phyloP scores from a whole-genome alignment of 257 asterid species.

The Solanum sitiens region DNA sequence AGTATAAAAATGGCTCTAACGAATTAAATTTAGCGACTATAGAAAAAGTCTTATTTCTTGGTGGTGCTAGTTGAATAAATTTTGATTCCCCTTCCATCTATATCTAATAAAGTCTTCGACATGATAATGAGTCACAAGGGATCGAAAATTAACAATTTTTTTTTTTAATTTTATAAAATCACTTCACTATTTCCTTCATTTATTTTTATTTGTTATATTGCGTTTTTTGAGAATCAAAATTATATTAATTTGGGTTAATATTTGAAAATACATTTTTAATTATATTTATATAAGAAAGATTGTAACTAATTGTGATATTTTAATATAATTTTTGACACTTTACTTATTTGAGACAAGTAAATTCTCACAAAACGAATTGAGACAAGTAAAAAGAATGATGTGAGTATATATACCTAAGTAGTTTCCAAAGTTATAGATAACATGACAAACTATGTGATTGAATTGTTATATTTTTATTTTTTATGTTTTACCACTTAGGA shows the following conservation, averaged over 20 bases:
- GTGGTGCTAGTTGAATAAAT: background rate
- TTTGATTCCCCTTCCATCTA: background rate
- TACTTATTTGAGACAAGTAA: background rate
- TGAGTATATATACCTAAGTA: background rate
- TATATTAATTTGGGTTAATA: background rate
- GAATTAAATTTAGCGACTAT: background rate
- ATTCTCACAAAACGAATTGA: no score
- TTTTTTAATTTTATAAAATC: background rate
- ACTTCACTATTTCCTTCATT: background rate
- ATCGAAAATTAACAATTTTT: background rate
- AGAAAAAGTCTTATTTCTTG: background rate
- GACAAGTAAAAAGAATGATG: background rate
- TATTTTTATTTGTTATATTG: background rate
- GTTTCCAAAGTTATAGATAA: background rate
- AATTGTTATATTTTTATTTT: background rate
- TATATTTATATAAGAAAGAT: background rate
- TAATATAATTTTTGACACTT: background rate
- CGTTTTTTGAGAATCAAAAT: fast-evolving
- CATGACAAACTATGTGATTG: background rate
- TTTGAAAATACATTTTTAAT: background rate
- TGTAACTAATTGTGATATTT: background rate
- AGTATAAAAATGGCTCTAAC: background rate
- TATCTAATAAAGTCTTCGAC: background rate
- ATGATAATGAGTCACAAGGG: background rate
- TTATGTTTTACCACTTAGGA: background rate